Percentiles rank a stretch among this genome's conserved stretches.
Conservation (phyloP, 2,329 filamentous ascomycete species). For the Cladosporium halotolerans region DNA sequence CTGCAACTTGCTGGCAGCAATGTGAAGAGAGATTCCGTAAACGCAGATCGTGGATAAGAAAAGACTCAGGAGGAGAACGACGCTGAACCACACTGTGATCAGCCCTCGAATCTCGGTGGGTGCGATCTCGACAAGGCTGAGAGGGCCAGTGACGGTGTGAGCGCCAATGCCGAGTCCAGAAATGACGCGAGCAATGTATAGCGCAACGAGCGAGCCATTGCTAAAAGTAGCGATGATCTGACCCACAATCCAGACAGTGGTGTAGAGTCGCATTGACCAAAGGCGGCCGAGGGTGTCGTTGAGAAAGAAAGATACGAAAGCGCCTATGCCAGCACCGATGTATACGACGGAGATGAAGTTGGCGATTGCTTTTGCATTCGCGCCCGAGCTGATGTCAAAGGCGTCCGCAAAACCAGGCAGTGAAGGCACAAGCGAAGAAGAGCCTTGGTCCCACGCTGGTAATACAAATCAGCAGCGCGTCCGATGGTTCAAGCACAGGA, state of each 20-base stretch:
- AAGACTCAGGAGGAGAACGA: constrained; percentile 33
- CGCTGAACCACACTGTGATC: constrained; percentile 33
- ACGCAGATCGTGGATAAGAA: constrained; percentile 31
- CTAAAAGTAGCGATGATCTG: constrained; percentile 30
- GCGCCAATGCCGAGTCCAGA: constrained; percentile 36
- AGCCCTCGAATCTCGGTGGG: constrained; percentile 37
- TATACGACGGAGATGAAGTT: constrained; percentile 38
- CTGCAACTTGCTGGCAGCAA: constrained; percentile 27
- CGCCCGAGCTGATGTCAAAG: constrained; percentile 30
- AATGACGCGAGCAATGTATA: constrained; percentile 35
- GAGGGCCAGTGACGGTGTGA: constrained; percentile 34
- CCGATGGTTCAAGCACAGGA: background rate
- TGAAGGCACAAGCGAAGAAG: constrained; percentile 28
- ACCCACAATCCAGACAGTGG: constrained; percentile 30
- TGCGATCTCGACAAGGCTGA: constrained; percentile 37
- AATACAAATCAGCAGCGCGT: background rate
- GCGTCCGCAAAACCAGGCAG: constrained; percentile 33
- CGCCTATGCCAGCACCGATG: constrained; percentile 28
- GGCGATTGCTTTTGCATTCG: constrained; percentile 24
- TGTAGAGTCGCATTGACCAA: constrained; percentile 38
- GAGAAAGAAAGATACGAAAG: constrained; percentile 34
- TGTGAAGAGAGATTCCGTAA: constrained; percentile 30
- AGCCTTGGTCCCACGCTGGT: constrained; percentile 32
- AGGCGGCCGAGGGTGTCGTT: constrained; percentile 36
- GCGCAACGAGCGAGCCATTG: constrained; percentile 20